Evolutionary conservation across 2,329 filamentous ascomycete species (phyloP).

Genomic region (Curvularia sp.): DNA sequence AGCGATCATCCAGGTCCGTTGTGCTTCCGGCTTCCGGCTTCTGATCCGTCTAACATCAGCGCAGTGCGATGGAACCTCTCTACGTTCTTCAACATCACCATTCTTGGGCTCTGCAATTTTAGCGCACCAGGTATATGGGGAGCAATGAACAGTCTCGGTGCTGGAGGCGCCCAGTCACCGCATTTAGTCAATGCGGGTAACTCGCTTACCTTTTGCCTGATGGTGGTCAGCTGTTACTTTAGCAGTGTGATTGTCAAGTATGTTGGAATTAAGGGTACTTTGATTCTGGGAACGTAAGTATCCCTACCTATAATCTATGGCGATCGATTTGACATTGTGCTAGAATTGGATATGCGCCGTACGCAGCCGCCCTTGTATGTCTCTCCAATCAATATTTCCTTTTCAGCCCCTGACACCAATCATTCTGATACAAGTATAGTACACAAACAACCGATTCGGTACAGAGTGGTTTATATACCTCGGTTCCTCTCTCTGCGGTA

Average conservation of each 20-base stretch:
- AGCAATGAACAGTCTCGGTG: constrained; percentile 74
- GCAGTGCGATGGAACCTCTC: constrained; percentile 73
- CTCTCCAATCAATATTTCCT: not conserved
- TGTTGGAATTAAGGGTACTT: constrained; percentile 73
- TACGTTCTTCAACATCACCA: constrained; percentile 74
- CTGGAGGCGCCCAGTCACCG: constrained; percentile 70
- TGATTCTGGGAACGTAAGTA: constrained; percentile 72
- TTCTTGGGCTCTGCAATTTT: constrained; percentile 75
- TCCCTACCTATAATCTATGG: not conserved
- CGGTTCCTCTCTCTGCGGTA: constrained; percentile 72
- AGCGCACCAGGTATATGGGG: constrained; percentile 75
- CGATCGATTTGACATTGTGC: not conserved
- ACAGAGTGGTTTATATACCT: constrained; percentile 73
- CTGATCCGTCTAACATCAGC: not conserved
- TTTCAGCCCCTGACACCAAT: not conserved
- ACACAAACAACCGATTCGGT: constrained; percentile 72
- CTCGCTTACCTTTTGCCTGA: constrained; percentile 73
- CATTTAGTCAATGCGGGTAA: constrained; percentile 75
- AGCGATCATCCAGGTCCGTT: constrained; percentile 37
- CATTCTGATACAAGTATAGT: constrained; percentile 54
- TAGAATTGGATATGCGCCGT: constrained; percentile 72
- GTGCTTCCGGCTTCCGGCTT: not conserved
- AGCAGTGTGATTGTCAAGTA: constrained; percentile 69
- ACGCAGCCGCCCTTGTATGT: constrained; percentile 63
- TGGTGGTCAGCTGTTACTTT: constrained; percentile 74